These are phyloP conservation scores for Colletotrichum sansevieriae DNA, from an alignment of 2,329 filamentous ascomycete genomes.

Conservation along the genomic window DNA sequence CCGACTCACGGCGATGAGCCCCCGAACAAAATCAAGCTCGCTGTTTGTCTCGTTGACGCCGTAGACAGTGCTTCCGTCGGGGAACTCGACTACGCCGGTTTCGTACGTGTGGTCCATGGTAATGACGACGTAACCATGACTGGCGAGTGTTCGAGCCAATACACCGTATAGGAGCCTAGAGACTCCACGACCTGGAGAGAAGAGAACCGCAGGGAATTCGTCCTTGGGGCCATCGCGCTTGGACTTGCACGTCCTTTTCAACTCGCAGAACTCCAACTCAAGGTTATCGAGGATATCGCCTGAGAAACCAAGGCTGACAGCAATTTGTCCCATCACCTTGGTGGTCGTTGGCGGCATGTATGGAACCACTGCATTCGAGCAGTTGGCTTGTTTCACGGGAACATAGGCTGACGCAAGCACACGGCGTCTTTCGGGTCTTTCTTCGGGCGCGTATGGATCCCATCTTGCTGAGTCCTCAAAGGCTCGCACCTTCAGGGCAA, in stretches of 20 bases:
- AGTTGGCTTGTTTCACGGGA: constrained; percentile 27
- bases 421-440: constrained; percentile 39
- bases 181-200: constrained; percentile 59
- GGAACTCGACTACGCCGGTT: constrained; percentile 58
- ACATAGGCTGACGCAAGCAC: constrained; percentile 39
- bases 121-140: constrained; percentile 59
- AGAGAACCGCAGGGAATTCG: constrained; percentile 50
- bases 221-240: background rate
- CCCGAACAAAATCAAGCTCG: background rate
- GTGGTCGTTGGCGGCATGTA: constrained; percentile 42
- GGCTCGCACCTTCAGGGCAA: constrained; percentile 39
- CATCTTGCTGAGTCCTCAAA: constrained; percentile 42
- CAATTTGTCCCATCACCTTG: constrained; percentile 8
- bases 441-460: constrained; percentile 42
- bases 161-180: constrained; percentile 58
- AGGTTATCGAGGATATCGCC: constrained; percentile 32
- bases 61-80: constrained; percentile 53
- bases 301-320: constrained; percentile 34
- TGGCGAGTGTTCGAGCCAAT: constrained; percentile 59
- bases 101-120: constrained; percentile 64
- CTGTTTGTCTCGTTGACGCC: constrained; percentile 29
- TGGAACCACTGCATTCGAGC: constrained; percentile 25
- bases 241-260: background rate
- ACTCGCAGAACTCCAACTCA: constrained; percentile 42
- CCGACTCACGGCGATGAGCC: constrained; percentile 19